Conservation (phyloP, 352 stramenopile genomes). For the Phytopythium montanum region DNA sequence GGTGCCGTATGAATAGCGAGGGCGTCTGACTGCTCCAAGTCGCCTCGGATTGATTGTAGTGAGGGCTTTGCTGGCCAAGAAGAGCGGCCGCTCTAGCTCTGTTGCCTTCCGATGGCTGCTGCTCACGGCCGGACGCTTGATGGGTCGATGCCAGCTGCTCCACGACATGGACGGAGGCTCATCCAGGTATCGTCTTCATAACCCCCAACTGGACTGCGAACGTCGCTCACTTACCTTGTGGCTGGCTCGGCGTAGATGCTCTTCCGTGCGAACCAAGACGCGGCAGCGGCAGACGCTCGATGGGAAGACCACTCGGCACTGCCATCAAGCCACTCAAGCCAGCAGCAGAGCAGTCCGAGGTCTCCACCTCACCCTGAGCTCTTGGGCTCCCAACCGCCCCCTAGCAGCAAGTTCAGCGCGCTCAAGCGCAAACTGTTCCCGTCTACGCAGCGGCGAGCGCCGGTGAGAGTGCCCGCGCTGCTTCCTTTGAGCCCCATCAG, state of each 20-base stretch:
- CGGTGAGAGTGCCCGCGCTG: conserved; percentile 35
- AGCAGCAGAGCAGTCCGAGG: background rate
- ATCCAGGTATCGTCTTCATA: conserved; percentile 25
- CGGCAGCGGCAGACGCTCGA: conserved; percentile 1
- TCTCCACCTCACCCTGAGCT: background rate
- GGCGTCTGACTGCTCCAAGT: too few relatives aligned
- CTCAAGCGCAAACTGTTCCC: conserved; percentile 61
- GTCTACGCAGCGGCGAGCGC: conserved; percentile 39
- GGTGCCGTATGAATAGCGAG: too few relatives aligned
- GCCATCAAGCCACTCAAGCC: background rate
- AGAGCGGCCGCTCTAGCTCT: background rate
- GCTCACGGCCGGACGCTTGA: background rate
- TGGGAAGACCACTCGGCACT: background rate
- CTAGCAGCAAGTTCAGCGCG: conserved; percentile 32
- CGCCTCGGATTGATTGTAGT: too few relatives aligned
- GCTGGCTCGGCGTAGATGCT: conserved; percentile 31
- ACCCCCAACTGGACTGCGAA: background rate
- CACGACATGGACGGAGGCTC: conserved; percentile 27
- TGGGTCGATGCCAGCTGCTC: conserved; percentile 1
- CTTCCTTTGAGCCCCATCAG: conserved; percentile 37
- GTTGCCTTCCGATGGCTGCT: background rate
- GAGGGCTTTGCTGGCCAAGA: too few relatives aligned
- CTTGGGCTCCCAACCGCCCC: background rate
- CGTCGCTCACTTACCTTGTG: background rate
- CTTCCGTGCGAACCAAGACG: conserved; percentile 26